Evolutionary conservation across 1,284 basidiomycete genomes (phyloP).

Genomic region (Cystobasidiaceae sp.): DNA sequence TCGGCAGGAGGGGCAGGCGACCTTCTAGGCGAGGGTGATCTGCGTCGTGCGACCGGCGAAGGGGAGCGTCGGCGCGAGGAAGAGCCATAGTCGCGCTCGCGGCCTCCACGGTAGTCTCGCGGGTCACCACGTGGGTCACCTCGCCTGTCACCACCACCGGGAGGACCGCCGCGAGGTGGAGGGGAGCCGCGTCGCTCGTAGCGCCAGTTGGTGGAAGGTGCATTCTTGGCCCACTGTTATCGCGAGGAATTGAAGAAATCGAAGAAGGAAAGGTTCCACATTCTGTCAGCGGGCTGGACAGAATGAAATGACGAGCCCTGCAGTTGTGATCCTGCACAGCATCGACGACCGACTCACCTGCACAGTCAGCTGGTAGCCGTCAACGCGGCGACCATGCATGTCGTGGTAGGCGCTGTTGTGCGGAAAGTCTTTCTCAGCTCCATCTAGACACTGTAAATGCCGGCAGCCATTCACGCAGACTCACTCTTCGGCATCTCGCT

Average conservation of each 20-base stretch:
- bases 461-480: neutral
- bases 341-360: too few relatives aligned
- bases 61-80: constrained; percentile 22
- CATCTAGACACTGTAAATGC: neutral
- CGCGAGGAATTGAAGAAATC: neutral
- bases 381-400: constrained; percentile 29
- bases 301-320: too few relatives aligned
- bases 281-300: too few relatives aligned
- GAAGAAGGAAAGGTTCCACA: too few relatives aligned
- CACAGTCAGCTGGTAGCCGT: constrained; percentile 28
- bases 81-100: constrained; percentile 13
- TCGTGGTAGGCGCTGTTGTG: constrained; percentile 18
- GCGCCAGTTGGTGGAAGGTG: constrained; percentile 29
- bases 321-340: too few relatives aligned
- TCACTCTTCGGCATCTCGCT: constrained; percentile 29
- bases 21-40: constrained; percentile 14
- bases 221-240: constrained; percentile 29
- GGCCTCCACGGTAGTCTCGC: constrained; percentile 5
- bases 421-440: neutral
- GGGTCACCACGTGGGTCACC: constrained; percentile 10
- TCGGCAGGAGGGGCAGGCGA: neutral
- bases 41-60: constrained; percentile 8
- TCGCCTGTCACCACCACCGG: neutral
- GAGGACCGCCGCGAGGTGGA: neutral
- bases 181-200: constrained; percentile 6